Percentiles rank a stretch among this genome's conserved stretches.
These are phyloP conservation scores for Colletotrichum melonis DNA, from an alignment of 2,329 filamentous ascomycete species.

Conservation along the genomic window DNA sequence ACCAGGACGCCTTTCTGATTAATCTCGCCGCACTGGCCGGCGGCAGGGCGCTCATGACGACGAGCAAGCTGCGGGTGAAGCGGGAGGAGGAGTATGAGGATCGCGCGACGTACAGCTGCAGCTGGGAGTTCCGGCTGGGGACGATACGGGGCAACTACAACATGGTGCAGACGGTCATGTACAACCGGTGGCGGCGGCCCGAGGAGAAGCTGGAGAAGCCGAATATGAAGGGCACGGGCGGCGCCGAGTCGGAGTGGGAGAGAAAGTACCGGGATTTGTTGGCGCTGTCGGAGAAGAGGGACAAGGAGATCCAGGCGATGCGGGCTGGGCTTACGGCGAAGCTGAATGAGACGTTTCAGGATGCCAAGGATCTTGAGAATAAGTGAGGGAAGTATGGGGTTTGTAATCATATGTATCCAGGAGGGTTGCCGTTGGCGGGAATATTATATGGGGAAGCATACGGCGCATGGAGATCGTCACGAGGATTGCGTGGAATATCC, in stretches of 20 bases:
- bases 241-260: slow-evolving; percentile 54
- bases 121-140: slow-evolving; percentile 68
- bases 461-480: background rate
- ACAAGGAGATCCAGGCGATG: slow-evolving; percentile 61
- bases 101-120: slow-evolving; percentile 59
- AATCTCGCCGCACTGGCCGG: slow-evolving; percentile 69
- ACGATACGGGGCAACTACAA: slow-evolving; percentile 63
- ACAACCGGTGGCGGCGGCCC: slow-evolving; percentile 53
- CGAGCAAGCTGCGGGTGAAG: slow-evolving; percentile 52
- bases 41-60: slow-evolving; percentile 60
- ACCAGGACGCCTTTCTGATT: slow-evolving; percentile 67
- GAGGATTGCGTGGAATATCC: background rate
- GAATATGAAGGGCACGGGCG: background rate
- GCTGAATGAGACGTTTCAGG: slow-evolving; percentile 35
- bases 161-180: slow-evolving; percentile 61
- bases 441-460: background rate
- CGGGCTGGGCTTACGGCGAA: slow-evolving; percentile 55
- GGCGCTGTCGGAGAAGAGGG: slow-evolving; percentile 67
- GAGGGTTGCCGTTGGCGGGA: background rate
- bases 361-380: background rate
- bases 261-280: slow-evolving; percentile 67
- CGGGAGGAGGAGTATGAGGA: slow-evolving; percentile 55
- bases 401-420: background rate
- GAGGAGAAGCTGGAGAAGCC: slow-evolving; percentile 42
- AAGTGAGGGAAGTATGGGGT: background rate